Base-by-base conservation (phyloP, 768 basidiomycete species). In the Fomitopsis serialis region DNA sequence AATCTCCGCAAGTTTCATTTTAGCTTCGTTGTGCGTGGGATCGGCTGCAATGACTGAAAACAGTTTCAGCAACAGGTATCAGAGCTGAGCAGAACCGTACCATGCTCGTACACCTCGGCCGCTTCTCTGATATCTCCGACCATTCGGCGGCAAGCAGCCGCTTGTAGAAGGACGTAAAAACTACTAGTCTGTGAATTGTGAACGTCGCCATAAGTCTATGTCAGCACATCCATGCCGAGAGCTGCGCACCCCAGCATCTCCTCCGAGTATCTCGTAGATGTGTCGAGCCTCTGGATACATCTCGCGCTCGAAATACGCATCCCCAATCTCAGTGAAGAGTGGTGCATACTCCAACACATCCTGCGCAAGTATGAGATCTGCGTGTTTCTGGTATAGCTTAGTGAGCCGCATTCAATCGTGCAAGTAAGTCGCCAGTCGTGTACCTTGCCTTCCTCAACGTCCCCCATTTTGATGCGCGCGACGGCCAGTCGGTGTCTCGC, bases 1-100 rank as follows among this genome's bases (percentile, higher is more conserved):
- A 13, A 94, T 81, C 58, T 90, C 90, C 0, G 95, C 96, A 0
- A 98, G 77, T 57, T 90, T 88, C 79, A 95, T 85, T 67, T 92
- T 93, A 24, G 85, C 87, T 25, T 94, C 89, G 61, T 84, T 81
- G 59, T 91, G 80, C 0, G 77, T 76, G 0, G 91, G 85, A 64
- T 94, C 89, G 1, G 80, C 81, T 3, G 78, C 73, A 17, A 87
- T 74, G 27, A 95, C 94, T 96, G 58, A 6, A 45, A 4, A 23
- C 35, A 34, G 9, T 5, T 22, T 47, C 8, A 21, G 32, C 8
- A 49, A 17, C 48, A 32, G 24, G 24, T 5, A 32, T 7, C 21
- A 3, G 1, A 36, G 15, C 6, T 10, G 8, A 1, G 29, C 43
- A 40, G n/a, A 11, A 4, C 66, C 78, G 23, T 49, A 92, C 93